Conservation (phyloP, 768 basidiomycete species). For the Termitomyces sp. region DNA sequence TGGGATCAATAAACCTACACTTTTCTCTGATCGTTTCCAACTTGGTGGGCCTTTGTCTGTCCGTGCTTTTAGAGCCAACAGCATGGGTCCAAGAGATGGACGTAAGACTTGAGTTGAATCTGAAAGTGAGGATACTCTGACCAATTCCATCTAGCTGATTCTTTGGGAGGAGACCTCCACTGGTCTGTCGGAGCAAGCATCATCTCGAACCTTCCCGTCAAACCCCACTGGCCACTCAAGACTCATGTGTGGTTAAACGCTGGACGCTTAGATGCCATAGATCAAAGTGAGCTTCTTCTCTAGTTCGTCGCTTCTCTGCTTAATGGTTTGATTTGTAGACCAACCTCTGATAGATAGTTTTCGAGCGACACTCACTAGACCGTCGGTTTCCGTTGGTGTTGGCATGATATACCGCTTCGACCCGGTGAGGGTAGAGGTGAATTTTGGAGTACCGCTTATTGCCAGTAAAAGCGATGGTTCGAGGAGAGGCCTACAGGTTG, state of each 20-base stretch:
- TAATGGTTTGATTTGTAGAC: conserved; percentile 24
- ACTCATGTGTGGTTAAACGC: conserved; percentile 79
- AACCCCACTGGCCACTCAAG: conserved; percentile 84
- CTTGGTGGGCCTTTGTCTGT: conserved; percentile 89
- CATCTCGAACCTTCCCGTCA: conserved; percentile 69
- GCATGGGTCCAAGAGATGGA: conserved; percentile 76
- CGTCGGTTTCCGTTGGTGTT: conserved; percentile 78
- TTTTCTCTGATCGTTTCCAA: conserved; percentile 87
- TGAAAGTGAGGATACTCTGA: conserved; percentile 1
- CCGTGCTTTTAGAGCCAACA: conserved; percentile 71
- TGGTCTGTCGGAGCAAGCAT: conserved; percentile 78
- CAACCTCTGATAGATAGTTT: conserved; percentile 40
- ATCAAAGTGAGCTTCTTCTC: conserved; percentile 44
- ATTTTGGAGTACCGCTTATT: conserved; percentile 82
- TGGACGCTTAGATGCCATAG: conserved; percentile 65
- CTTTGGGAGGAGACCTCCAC: conserved; percentile 78
- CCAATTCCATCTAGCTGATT: conserved; percentile 57
- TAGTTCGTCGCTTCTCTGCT: background rate
- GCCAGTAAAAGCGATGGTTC: conserved; percentile 63
- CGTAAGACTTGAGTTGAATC: conserved; percentile 37
- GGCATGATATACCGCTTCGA: conserved; percentile 85
- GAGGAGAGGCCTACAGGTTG: conserved; percentile 75
- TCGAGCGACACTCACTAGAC: conserved; percentile 40
- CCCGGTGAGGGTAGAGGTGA: conserved; percentile 83
- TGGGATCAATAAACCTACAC: conserved; percentile 50